phyloP scores from a whole-genome alignment of 306 rosid species.

The Prinsepia uniflora region DNA sequence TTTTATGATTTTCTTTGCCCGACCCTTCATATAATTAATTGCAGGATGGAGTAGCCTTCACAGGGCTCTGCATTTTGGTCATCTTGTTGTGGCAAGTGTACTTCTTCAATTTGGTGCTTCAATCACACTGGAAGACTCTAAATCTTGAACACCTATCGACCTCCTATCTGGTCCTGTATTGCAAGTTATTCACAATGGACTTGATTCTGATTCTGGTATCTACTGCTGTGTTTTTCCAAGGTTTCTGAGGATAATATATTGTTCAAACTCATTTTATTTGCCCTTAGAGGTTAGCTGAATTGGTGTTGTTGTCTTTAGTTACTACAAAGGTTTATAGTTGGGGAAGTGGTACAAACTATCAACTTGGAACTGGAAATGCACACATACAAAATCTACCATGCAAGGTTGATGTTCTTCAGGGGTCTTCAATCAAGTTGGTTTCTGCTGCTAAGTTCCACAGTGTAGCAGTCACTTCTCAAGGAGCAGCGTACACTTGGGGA shows the following conservation, averaged over 20 bases:
- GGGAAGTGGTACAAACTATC: conserved; percentile 97
- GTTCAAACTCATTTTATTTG: conserved; percentile 6
- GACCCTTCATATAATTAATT: conserved; percentile 15
- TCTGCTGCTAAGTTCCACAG: conserved; percentile 95
- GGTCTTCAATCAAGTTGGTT: conserved; percentile 57
- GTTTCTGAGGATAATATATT: conserved; percentile 21
- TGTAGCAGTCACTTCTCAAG: conserved; percentile 72
- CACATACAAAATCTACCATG: conserved; percentile 88
- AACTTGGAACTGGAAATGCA: conserved; percentile 98
- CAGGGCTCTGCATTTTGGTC: conserved; percentile 94
- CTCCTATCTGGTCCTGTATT: conserved; percentile 78
- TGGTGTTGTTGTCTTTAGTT: conserved; percentile 41
- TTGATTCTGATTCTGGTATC: conserved; percentile 69
- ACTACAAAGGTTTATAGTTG: conserved; percentile 86
- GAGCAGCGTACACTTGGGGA: conserved; percentile 94
- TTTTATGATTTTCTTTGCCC: not conserved
- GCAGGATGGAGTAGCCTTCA: conserved; percentile 98
- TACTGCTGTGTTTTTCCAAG: conserved; percentile 24
- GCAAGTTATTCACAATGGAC: conserved; percentile 52
- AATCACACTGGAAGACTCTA: conserved; percentile 68
- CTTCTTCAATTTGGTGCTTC: conserved; percentile 90
- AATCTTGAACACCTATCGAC: conserved; percentile 78
- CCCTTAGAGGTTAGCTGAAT: conserved; percentile 22
- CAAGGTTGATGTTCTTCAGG: conserved; percentile 81
- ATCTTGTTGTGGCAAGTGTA: conserved; percentile 76